A percentile compares a stretch with the other conserved stretches of the same genome.
phyloP scores from a whole-genome alignment of 805 yeast genomes.

The Candida andamanensis region DNA sequence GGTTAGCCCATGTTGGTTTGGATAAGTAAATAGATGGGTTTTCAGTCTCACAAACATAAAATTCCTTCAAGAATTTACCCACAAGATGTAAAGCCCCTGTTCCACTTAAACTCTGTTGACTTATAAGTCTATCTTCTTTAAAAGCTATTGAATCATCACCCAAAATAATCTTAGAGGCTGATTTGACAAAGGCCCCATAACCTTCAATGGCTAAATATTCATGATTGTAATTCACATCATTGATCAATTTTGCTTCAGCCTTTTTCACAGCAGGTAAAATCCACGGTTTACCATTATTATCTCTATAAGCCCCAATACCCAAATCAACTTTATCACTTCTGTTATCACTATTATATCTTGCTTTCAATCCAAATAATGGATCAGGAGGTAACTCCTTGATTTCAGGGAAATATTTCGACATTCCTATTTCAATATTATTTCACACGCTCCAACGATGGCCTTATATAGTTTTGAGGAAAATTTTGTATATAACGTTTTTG shows the following conservation, averaged over 20 bases:
- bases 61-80: conserved; percentile 59
- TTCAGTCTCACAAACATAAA: conserved; percentile 26
- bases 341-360: conserved; percentile 54
- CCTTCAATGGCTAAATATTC: conserved; percentile 88
- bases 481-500: too few species aligned
- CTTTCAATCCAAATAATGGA: conserved; percentile 78
- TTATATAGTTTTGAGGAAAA: too few species aligned
- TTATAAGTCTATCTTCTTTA: conserved; percentile 44
- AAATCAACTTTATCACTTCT: conserved; percentile 71
- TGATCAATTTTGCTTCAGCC: conserved; percentile 64
- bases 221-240: conserved; percentile 64
- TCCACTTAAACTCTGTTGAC: conserved; percentile 78
- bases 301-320: conserved; percentile 80
- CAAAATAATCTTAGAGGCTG: conserved; percentile 69
- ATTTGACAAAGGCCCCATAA: conserved; percentile 56
- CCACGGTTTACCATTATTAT: conserved; percentile 66
- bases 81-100: conserved; percentile 91
- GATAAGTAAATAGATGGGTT: conserved; percentile 59
- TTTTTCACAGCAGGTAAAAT: conserved; percentile 60
- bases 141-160: conserved; percentile 56
- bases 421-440: conserved; percentile 14
- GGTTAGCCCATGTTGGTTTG: conserved; percentile 98
- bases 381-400: conserved; percentile 74
- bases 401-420: conserved; percentile 41
- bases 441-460: too few species aligned